These are phyloP conservation scores for Paracorniculantispora psalliotae DNA, from an alignment of 2,329 filamentous ascomycete species.

Conservation along the genomic window DNA sequence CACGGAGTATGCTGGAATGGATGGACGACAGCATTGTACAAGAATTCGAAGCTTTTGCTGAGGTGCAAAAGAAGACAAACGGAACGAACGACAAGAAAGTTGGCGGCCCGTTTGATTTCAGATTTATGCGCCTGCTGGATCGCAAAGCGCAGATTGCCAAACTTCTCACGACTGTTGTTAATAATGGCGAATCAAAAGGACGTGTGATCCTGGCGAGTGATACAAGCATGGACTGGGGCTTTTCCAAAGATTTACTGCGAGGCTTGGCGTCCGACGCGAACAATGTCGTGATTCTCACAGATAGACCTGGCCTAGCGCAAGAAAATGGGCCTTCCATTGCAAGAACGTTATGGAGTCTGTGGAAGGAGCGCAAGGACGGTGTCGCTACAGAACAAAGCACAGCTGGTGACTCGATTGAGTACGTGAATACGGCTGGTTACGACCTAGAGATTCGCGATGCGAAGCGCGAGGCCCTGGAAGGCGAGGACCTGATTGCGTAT, in stretches of 20 bases:
- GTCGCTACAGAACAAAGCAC: constrained; percentile 52
- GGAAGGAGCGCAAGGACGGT: constrained; percentile 63
- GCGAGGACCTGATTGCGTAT: constrained; percentile 73
- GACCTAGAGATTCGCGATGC: constrained; percentile 58
- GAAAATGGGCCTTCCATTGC: constrained; percentile 55
- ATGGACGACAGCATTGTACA: constrained; percentile 95
- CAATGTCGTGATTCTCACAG: constrained; percentile 84
- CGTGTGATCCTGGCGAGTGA: constrained; percentile 90
- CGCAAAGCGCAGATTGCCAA: constrained; percentile 74
- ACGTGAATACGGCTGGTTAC: constrained; percentile 60
- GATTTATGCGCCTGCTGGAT: constrained; percentile 77
- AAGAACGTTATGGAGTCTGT: constrained; percentile 74
- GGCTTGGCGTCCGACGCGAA: constrained; percentile 68
- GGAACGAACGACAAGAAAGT: constrained; percentile 47
- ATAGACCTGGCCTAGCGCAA: constrained; percentile 51
- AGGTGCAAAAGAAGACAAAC: constrained; percentile 43
- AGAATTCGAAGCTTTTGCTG: constrained; percentile 74
- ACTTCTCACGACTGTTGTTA: constrained; percentile 47
- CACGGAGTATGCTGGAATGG: constrained; percentile 96
- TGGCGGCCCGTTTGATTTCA: constrained; percentile 82
- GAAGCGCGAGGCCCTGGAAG: constrained; percentile 61
- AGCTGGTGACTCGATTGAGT: constrained; percentile 56
- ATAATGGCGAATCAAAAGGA: constrained; percentile 41
- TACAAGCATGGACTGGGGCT: constrained; percentile 87
- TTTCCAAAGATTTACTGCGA: constrained; percentile 75